Evolutionary conservation across 768 basidiomycete genomes (phyloP).

Genomic region (Mycena crocata): DNA sequence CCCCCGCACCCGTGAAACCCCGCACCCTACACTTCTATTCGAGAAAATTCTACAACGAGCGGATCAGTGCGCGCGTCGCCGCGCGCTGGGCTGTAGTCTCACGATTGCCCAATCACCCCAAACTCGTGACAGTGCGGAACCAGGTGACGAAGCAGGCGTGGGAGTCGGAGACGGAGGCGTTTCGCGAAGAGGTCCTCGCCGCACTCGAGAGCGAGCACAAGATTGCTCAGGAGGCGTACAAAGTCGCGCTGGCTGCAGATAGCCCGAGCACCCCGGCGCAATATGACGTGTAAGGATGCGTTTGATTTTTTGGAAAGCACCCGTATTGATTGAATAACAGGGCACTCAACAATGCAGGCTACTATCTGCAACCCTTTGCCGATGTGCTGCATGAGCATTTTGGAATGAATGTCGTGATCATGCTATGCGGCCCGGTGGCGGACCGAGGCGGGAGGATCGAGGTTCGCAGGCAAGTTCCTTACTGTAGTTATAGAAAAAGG

Average conservation of each 20-base stretch:
- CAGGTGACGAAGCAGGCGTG: background rate
- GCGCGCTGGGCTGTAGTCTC: background rate
- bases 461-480: too few species aligned
- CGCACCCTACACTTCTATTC: background rate
- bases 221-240: background rate
- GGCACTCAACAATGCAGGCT: background rate
- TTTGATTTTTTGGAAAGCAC: background rate
- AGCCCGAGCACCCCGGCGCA: background rate
- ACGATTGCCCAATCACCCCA: background rate
- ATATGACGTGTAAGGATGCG: background rate
- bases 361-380: constrained; percentile 2
- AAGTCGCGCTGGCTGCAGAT: background rate
- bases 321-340: too few species aligned
- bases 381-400: background rate
- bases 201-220: constrained; percentile 2
- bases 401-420: background rate
- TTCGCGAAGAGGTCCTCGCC: background rate
- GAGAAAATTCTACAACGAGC: background rate
- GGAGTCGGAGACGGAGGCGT: background rate
- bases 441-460: too few species aligned
- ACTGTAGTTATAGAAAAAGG: too few species aligned
- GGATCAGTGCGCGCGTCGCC: background rate
- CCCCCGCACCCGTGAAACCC: background rate
- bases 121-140: background rate
- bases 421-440: background rate